phyloP scores from a whole-genome alignment of 164 flowering plant species.

The Macadamia tetraphylla region DNA sequence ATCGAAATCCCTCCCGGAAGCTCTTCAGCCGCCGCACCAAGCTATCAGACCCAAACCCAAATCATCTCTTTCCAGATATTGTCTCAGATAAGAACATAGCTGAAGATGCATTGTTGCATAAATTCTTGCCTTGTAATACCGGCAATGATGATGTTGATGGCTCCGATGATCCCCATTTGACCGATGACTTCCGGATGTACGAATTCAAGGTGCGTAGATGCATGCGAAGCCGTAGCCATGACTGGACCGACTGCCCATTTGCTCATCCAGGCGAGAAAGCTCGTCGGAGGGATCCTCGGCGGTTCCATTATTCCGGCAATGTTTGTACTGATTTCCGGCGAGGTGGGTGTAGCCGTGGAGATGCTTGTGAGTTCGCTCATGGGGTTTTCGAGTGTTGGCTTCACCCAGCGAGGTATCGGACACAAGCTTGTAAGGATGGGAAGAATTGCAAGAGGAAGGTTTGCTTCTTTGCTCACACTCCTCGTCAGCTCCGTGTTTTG shows the following conservation, averaged over 20 bases:
- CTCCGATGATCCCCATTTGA: constrained; percentile 40
- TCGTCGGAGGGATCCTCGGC: constrained; percentile 69
- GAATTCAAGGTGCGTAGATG: constrained; percentile 87
- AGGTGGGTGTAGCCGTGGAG: constrained; percentile 60
- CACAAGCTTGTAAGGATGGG: constrained; percentile 88
- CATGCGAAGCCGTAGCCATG: constrained; percentile 78
- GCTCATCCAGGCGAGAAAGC: constrained; percentile 98
- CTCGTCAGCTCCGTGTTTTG: constrained; percentile 57
- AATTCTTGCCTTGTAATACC: constrained; percentile 37
- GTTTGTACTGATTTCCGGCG: constrained; percentile 72
- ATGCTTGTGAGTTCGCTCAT: constrained; percentile 73
- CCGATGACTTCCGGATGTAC: constrained; percentile 78
- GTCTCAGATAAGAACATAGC: constrained; percentile 10
- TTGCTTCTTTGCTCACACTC: constrained; percentile 86
- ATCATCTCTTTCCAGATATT: neutral
- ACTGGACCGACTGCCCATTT: constrained; percentile 96
- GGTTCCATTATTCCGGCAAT: constrained; percentile 54
- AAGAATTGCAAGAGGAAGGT: constrained; percentile 58
- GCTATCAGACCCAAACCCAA: neutral
- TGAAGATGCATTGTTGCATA: constrained; percentile 19
- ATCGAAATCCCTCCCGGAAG: constrained; percentile 48
- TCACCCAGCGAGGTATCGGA: constrained; percentile 78
- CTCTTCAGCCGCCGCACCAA: constrained; percentile 28
- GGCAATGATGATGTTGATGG: constrained; percentile 10
- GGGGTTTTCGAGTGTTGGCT: constrained; percentile 96